Base-by-base conservation (phyloP, 2,329 filamentous ascomycete species). In the Cordyceps farinosa region DNA sequence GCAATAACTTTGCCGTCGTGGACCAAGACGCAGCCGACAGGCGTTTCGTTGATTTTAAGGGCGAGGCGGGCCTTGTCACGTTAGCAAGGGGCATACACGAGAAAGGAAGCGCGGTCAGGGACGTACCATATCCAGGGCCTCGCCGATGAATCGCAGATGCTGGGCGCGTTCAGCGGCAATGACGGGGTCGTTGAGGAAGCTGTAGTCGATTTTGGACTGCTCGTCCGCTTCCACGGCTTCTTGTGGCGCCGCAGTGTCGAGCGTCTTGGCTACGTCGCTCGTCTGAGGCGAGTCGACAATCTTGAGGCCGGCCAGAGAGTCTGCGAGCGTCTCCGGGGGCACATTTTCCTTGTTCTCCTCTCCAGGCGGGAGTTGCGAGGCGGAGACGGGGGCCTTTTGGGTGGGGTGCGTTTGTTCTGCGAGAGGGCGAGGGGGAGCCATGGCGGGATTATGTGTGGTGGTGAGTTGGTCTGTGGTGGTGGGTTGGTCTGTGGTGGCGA, bases 1-100 rank as follows among this genome's bases (percentile, higher is more conserved):
- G 91, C 93, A 67, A 99, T 92, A 67, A 97, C 84, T 68, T 86
- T 82, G 67, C 87, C 88, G 34, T 91, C 78, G 73, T 92, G 85
- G 29, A 98, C 93, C 60, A 99, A 87, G 38, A 99, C 92, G 76
- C 95, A 99, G 55, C 95, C 96, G 27, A 99, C 95, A 1, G 95
- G 95, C 1, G 96, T 98, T 79, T 99, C 95, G 69, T 96, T 93
- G 66, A 86, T 90, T 69, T 81, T 80, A 55, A 99, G 85, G 29
- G 96, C 95, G 67, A 92, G 85, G 71, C 94, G 89, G 64, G 92
- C 95, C 91, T 22, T 96, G 62, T 7, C 17, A 17, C 32, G 67
- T 73, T 69, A 74, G 70, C 53, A 38, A 7, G 29, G 13, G 5
- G 27, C 32, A 3, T 32, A 34, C 29, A 2, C 15, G 5, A 47